Evolutionary conservation across 2,329 filamentous ascomycete species (phyloP), one percentile per base, ranked within the genome.

Genomic region (Helotiales sp.): DNA sequence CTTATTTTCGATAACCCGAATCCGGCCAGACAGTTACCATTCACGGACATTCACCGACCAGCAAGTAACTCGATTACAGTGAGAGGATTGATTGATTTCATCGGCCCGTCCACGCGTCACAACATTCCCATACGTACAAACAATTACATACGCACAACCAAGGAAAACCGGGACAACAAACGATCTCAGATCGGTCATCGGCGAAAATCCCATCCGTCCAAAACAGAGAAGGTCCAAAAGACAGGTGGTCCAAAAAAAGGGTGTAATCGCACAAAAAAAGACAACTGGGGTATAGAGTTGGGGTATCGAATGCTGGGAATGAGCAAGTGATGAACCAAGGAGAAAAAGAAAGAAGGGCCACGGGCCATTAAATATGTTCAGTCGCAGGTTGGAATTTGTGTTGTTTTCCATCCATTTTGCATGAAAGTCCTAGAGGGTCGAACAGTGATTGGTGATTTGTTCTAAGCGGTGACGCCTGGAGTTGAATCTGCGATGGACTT

Each of bases 401-500:
- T 6, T 61, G 43, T 40, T 55, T 15, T 66, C 30, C 32, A 55
- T 50, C 43, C 24, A 28, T 24, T 13, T 32, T 32, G 34, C n/a
- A 30, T 55, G 49, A 45, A 54, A 45, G 43, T 49, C 30, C 34
- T 13, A 30, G 45, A 22, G n/a, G 34, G 45, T 60, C 24, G 58
- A 49, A 22, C 10, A 22, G 54, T 17, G 20, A 43, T n/a, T n/a
- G n/a, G n/a, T 26, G 20, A 30, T 22, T 17, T 24, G 28, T 40
- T 34, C 45, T 64, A 69, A 1, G 55, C 52, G 30, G 40, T 58
- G 22, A 62, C 37, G 17, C 43, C 15, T n/a, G 68, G 61, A 5
- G 68, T 54, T 47, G 70, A 54, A 32, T 71, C 71, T 62, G 75
- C 75, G 67, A 80, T 77, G 26, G 78, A 77, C 69, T 78, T 77